Base-by-base conservation (phyloP, 768 basidiomycete genomes). In the Calocera viscosa region DNA sequence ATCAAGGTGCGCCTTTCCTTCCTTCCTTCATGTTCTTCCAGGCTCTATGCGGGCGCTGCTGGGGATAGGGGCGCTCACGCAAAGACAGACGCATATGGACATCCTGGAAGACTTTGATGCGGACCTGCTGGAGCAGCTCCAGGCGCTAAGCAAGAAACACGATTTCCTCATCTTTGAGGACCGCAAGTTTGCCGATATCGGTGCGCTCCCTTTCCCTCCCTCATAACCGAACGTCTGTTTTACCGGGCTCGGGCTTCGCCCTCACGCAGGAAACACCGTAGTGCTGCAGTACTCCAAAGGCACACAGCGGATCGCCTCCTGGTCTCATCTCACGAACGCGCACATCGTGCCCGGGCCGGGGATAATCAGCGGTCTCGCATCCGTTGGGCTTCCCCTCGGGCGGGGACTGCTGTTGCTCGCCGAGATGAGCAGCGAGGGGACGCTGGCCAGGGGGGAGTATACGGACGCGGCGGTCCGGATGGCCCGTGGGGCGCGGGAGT, bases 141-240 rank as follows among this genome's bases (percentile, higher is more conserved):
- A 85, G 68, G 80, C 80, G 38, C 83, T 98, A 7, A 86, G 88
- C 73, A 73, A 77, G 53, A 87, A 89, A 74, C 86, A 96, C 69
- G 91, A 96, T 73, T 99, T 98, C 78, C 76, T 95, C 65, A 94
- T 97, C 72, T 99, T 98, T 72, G 96, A 98, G 78, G 96, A 99
- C 79, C 82, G 96, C 70, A 99, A 99, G 77, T 99, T 99, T 72
- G 95, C 96, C 2, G 96, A 99, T 76, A 98, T 99, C 65, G 95
- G 95, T 94, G 69, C 72, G 83, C 71, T 35, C 16, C 28, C 34
- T 8, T 43, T 38, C 49, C 68, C 8, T 24, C 8, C 16, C 39
- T 64, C 10, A n/a, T n/a, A n/a, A n/a, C n/a, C n/a, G n/a, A n/a
- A n/a, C n/a, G 67, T 49, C 68, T 63, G n/a, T 63, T 17, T 17